Conservation (phyloP, 352 stramenopile species). For the Globisporangium nodosum region DNA sequence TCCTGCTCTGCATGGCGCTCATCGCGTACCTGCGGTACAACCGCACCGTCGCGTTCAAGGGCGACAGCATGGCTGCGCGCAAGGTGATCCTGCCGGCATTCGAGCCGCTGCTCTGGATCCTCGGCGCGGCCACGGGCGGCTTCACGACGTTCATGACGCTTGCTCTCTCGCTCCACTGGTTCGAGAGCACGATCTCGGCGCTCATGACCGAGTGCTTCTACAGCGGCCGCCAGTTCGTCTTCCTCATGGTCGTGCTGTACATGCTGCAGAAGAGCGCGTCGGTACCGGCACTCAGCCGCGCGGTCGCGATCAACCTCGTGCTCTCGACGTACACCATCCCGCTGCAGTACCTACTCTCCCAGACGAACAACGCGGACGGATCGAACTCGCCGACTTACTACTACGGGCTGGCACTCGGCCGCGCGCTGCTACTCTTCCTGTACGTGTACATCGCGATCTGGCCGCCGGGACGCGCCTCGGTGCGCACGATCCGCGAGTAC, state of each 20-base stretch:
- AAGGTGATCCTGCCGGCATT: constrained; percentile 70
- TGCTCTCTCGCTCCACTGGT: constrained; percentile 19
- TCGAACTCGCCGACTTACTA: constrained; percentile 11
- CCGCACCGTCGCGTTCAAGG: constrained; percentile 38
- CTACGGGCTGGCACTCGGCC: constrained; percentile 33
- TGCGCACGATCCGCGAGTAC: constrained; percentile 50
- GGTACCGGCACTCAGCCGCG: constrained; percentile 30
- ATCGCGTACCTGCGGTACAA: constrained; percentile 51
- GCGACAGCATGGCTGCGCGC: constrained; percentile 41
- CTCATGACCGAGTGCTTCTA: constrained; percentile 41
- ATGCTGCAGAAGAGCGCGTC: constrained; percentile 48
- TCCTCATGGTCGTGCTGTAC: constrained; percentile 68
- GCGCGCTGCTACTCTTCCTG: constrained; percentile 35
- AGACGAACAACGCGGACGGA: neutral
- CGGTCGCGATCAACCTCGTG: constrained; percentile 1
- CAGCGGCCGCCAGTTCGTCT: constrained; percentile 32
- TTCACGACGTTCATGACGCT: constrained; percentile 16
- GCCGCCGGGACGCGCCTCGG: constrained; percentile 37
- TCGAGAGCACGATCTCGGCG: constrained; percentile 4
- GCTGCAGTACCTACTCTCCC: constrained; percentile 13
- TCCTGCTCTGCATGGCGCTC: constrained; percentile 35
- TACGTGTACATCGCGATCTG: constrained; percentile 30
- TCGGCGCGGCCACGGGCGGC: constrained; percentile 11
- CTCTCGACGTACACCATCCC: constrained; percentile 56
- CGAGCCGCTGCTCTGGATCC: constrained; percentile 56